Conservation (phyloP, 2,329 filamentous ascomycete species). For the Beauveria caledonica region DNA sequence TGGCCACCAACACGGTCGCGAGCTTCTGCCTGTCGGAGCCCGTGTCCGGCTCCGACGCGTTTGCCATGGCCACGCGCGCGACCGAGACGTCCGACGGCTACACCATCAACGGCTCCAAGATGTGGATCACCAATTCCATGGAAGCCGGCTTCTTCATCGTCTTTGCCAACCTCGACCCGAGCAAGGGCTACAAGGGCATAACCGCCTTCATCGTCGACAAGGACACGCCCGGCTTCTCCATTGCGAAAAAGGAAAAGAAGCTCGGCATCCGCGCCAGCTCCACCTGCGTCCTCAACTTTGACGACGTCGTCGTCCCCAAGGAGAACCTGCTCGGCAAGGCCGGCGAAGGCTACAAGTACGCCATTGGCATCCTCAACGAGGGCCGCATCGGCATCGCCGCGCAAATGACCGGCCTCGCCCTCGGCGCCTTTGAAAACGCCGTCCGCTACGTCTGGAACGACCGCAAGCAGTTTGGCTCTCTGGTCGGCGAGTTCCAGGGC, state of each 20-base stretch:
- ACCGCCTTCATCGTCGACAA: slow-evolving; percentile 94
- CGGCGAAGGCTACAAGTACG: slow-evolving; percentile 96
- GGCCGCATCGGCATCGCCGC: slow-evolving; percentile 96
- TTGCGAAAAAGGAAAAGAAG: slow-evolving; percentile 99
- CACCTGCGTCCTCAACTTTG: slow-evolving; percentile 95
- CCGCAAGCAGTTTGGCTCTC: slow-evolving; percentile 88
- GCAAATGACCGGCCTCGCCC: slow-evolving; percentile 94
- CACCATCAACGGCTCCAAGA: slow-evolving; percentile 85
- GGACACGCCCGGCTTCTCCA: slow-evolving; percentile 77
- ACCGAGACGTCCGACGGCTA: slow-evolving; percentile 76
- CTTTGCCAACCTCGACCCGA: slow-evolving; percentile 89
- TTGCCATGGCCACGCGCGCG: slow-evolving; percentile 87
- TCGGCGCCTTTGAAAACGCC: slow-evolving; percentile 93
- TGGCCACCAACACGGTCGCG: slow-evolving; percentile 83
- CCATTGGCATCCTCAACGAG: slow-evolving; percentile 89
- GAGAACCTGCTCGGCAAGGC: slow-evolving; percentile 82
- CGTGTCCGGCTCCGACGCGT: slow-evolving; percentile 88
- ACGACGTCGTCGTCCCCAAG: slow-evolving; percentile 85
- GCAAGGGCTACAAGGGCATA: slow-evolving; percentile 93
- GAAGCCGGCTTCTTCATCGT: slow-evolving; percentile 95
- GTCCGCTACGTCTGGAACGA: slow-evolving; percentile 95
- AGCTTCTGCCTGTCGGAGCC: slow-evolving; percentile 93
- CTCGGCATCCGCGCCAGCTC: slow-evolving; percentile 91
- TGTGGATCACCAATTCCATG: slow-evolving; percentile 99
- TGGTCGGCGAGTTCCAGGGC: slow-evolving; percentile 94